Percentiles rank a stretch among this genome's conserved stretches.
These are phyloP conservation scores for Biscogniauxia marginata DNA, from an alignment of 2,329 filamentous ascomycete genomes.

Conservation along the genomic window DNA sequence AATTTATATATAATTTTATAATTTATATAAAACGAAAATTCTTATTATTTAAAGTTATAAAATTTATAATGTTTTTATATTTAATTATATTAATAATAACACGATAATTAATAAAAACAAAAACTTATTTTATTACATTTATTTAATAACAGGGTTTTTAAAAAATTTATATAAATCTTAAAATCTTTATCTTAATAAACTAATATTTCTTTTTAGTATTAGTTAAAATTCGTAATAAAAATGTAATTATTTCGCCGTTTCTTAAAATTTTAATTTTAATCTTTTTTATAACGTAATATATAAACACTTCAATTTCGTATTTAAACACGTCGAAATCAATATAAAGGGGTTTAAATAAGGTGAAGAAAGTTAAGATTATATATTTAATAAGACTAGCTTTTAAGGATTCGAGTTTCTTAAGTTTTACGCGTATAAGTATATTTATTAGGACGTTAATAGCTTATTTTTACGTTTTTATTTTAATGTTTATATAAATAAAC, in stretches of 20 bases:
- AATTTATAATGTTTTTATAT: constrained; percentile 5
- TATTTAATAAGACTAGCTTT: constrained; percentile 3
- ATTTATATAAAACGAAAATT: constrained; percentile 1
- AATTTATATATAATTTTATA: constrained; percentile 7
- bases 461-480: too few species aligned
- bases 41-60: constrained; percentile 5
- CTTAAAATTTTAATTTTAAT: too few species aligned
- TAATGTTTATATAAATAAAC: too few species aligned
- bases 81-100: constrained; percentile 4
- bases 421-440: too few species aligned
- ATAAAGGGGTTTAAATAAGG: background rate
- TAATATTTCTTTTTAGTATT: constrained; percentile 3
- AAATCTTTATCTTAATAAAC: constrained; percentile 4
- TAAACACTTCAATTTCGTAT: background rate
- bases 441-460: too few species aligned
- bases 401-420: background rate
- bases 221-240: background rate
- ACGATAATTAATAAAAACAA: too few species aligned
- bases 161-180: constrained; percentile 5
- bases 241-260: too few species aligned
- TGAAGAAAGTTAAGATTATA: constrained; percentile 1
- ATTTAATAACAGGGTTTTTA: constrained; percentile 5
- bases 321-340: constrained; percentile 7
- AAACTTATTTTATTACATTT: too few species aligned
- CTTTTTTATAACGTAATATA: constrained; percentile 6